These are phyloP conservation scores for Pyrenophora tritici-repentis DNA, from an alignment of 2,329 filamentous ascomycete species.

Conservation along the genomic window DNA sequence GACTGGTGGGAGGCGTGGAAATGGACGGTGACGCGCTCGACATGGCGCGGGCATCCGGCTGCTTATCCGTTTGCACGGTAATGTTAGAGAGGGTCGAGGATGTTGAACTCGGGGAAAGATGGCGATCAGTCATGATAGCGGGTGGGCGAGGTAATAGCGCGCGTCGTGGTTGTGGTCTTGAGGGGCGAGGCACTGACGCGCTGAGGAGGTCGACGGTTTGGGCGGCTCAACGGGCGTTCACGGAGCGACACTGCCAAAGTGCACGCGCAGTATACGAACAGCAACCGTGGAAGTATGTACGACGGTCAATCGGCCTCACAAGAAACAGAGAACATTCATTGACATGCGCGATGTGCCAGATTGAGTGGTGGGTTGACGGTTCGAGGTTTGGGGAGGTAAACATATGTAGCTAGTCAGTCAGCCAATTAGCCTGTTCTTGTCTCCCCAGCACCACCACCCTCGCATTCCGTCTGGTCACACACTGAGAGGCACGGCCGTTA, in stretches of 20 bases:
- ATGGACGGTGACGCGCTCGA: constrained; percentile 60
- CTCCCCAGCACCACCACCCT: constrained; percentile 39
- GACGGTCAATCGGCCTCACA: constrained; percentile 22
- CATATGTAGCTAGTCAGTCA: constrained; percentile 44
- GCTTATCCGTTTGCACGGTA: constrained; percentile 41
- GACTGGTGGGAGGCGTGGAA: constrained; percentile 70
- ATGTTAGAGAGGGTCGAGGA: constrained; percentile 52
- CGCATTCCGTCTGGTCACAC: constrained; percentile 26
- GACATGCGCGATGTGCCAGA: constrained; percentile 22
- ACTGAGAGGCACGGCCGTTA: not conserved
- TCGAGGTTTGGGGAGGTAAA: constrained; percentile 41
- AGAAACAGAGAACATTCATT: constrained; percentile 35
- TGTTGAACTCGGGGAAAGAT: constrained; percentile 46
- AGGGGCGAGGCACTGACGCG: constrained; percentile 41
- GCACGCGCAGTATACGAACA: constrained; percentile 30
- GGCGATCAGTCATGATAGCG: constrained; percentile 40
- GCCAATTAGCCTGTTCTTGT: constrained; percentile 45
- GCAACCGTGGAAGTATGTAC: constrained; percentile 17
- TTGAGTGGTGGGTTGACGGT: constrained; percentile 31
- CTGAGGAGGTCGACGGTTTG: constrained; percentile 34
- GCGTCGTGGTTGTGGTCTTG: constrained; percentile 28
- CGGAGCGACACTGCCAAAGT: constrained; percentile 43
- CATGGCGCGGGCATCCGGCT: constrained; percentile 45
- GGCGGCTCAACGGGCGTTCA: constrained; percentile 26
- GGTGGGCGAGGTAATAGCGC: constrained; percentile 17